A percentile compares a stretch with the other conserved stretches of the same genome.
phyloP scores from a whole-genome alignment of 2,329 filamentous ascomycete genomes.

The Penicillium sp. region DNA sequence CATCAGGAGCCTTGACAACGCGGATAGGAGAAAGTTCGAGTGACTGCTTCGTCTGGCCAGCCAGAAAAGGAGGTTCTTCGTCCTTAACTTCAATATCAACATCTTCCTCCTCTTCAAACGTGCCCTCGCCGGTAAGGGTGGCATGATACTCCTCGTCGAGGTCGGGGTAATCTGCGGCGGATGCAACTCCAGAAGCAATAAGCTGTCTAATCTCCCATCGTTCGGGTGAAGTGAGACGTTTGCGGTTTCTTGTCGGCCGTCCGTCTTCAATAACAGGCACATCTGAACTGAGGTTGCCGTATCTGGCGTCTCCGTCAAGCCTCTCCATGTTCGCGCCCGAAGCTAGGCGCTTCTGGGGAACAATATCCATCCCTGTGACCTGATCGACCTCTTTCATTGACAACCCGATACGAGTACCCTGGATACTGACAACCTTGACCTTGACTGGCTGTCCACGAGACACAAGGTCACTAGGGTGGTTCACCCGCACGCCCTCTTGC shows the following conservation, averaged over 20 bases:
- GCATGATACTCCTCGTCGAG: conserved; percentile 91
- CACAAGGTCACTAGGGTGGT: conserved; percentile 85
- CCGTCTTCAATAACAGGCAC: conserved; percentile 62
- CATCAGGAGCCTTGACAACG: conserved; percentile 94
- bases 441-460: conserved; percentile 77
- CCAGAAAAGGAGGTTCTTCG: conserved; percentile 92
- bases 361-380: conserved; percentile 74
- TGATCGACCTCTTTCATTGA: conserved; percentile 99
- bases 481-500: conserved; percentile 76
- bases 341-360: conserved; percentile 70
- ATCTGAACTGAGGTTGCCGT: conserved; percentile 49
- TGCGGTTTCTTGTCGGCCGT: conserved; percentile 62
- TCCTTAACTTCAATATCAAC: conserved; percentile 95
- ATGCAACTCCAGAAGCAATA: conserved; percentile 90
- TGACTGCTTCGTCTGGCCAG: conserved; percentile 93
- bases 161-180: conserved; percentile 89
- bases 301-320: conserved; percentile 63
- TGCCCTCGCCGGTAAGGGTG: conserved; percentile 76
- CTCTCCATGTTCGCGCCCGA: conserved; percentile 88
- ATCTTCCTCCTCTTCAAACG: conserved; percentile 90
- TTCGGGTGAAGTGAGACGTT: conserved; percentile 93
- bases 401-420: conserved; percentile 74
- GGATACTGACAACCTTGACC: conserved; percentile 85
- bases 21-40: conserved; percentile 91
- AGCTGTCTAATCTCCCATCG: conserved; percentile 96